Evolutionary conservation across 495 filamentous ascomycete species (phyloP), one percentile per base, ranked within the genome.

Genomic region (Lentithecium fluviatile): DNA sequence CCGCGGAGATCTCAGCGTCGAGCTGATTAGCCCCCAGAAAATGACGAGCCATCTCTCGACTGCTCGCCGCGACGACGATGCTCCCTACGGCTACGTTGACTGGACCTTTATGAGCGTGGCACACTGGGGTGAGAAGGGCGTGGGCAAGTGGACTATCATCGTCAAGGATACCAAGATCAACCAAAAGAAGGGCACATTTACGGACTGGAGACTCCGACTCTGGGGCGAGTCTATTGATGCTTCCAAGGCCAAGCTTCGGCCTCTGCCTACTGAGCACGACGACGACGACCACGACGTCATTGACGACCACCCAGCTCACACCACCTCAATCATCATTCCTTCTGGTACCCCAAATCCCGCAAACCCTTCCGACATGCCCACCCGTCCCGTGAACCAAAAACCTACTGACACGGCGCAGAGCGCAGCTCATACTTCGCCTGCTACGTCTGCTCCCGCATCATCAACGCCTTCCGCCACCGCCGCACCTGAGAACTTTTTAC

Each of bases 81-180:
- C 77, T 40, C 66, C 73, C 0, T 73, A 72, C 38, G 94, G 94
- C n/a, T 98, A 97, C 69, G 78, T 84, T 37, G 90, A 98, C 76
- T 98, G 94, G 94, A 96, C 94, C 1, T 98, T 98, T 64, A 97
- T 97, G 94, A 90, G 84, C 58, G 95, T 98, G 48, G 91, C 85
- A 67, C 95, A 98, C 72, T 98, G 91, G 90, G 95, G 93, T 49
- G 94, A 97, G 76, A 82, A 83, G 46, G 90, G 91, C 45, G 72
- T 90, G 58, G 94, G 94, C 19, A 88, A 79, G 20, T 98, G 94
- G 94, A 92, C 87, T 1, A 81, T 98, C 56, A 78, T 96, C 34
- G 87, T 97, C 59, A 95, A 91, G 70, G 94, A 98, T 70, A 87
- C 88, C 20, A 72, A 81, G 10, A 85, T 87, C 38, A 97, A 98